phyloP scores from a whole-genome alignment of 2,329 filamentous ascomycete genomes.

The Colletotrichum graminicola region DNA sequence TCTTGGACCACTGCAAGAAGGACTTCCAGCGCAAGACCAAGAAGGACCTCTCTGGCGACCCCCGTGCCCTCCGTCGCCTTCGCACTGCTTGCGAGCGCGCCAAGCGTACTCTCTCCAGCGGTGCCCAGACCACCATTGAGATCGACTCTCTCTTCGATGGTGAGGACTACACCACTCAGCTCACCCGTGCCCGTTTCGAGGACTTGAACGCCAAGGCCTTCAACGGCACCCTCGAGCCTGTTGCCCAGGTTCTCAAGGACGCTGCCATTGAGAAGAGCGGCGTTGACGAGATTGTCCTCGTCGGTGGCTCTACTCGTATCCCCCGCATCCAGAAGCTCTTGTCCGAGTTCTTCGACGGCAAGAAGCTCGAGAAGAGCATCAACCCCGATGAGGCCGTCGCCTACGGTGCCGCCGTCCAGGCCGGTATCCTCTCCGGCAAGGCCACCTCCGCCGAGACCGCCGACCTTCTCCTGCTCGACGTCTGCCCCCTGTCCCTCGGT shows the following conservation, averaged over 20 bases:
- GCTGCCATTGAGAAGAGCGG: constrained; percentile 86
- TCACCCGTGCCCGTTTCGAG: constrained; percentile 99
- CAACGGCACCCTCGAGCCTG: constrained; percentile 91
- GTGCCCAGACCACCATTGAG: constrained; percentile 96
- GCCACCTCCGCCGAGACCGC: constrained; percentile 94
- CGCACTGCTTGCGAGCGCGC: constrained; percentile 99
- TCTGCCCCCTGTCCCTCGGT: constrained; percentile 95
- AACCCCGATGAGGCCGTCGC: constrained; percentile 99
- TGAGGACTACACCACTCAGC: constrained; percentile 96
- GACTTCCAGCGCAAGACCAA: constrained; percentile 89
- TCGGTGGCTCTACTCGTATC: constrained; percentile 99
- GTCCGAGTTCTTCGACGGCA: constrained; percentile 98
- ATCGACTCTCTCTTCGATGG: constrained; percentile 99
- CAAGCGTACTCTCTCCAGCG: constrained; percentile 98
- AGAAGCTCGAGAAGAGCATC: constrained; percentile 99
- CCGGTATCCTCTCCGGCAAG: constrained; percentile 98
- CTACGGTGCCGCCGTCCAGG: constrained; percentile 98
- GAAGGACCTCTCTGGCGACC: constrained; percentile 83
- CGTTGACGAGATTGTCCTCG: constrained; percentile 98
- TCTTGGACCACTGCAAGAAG: constrained; percentile 96
- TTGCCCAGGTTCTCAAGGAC: constrained; percentile 97
- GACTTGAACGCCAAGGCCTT: constrained; percentile 98
- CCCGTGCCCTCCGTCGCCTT: constrained; percentile 94
- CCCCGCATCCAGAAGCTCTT: constrained; percentile 99
- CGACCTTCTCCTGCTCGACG: constrained; percentile 95